Evolutionary conservation across 2,329 filamentous ascomycete genomes (phyloP), one percentile per base, ranked within the genome.

Genomic region (Aspergillus phoenicis): DNA sequence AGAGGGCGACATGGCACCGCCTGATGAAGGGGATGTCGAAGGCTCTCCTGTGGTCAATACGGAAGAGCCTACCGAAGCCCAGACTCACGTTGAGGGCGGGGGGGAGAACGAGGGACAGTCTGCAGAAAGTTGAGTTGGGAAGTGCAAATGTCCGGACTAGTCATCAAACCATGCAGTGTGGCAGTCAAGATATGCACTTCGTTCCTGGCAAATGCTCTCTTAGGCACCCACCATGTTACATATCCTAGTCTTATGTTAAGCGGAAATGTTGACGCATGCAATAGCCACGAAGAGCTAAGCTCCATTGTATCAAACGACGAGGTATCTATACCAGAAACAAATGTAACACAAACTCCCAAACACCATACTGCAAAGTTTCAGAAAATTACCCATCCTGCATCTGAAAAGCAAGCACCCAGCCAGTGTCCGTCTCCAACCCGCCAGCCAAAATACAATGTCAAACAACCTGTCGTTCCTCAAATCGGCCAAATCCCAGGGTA

Each of bases 401-500:
- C 6, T 28, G 24, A 47, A 49, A 17, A 24, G 8, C 20, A 45
- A 13, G 39, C 13, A 51, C 26, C 15, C 47, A 51, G n/a, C 17
- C 26, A 51, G n/a, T 30, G 17, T 5, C 47, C 47, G 6, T 49
- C 15, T 30, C 45, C 15, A 30, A 20, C 24, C 24, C 3, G 8
- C 13, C 45, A 49, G 41, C 20, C 24, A 24, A 49, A 49, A 30
- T 7, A 49, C 26, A 2, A 10, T 33, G n/a, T 10, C 10, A 51
- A 30, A 6, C 47, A 51, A 51, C n/a, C 33, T 51, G 26, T 30
- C 47, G n/a, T 51, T 51, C 53, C 47, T 28, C 41, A 33, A 20
- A 36, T 47, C 22, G 20, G 53, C 26, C 41, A 48, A 41, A 26
- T 47, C 41, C 57, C 22, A 57, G 26, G 57, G 22, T 36, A 41